Evolutionary conservation across 257 asterid species (phyloP).

Genomic region (Penstemon eatonii): DNA sequence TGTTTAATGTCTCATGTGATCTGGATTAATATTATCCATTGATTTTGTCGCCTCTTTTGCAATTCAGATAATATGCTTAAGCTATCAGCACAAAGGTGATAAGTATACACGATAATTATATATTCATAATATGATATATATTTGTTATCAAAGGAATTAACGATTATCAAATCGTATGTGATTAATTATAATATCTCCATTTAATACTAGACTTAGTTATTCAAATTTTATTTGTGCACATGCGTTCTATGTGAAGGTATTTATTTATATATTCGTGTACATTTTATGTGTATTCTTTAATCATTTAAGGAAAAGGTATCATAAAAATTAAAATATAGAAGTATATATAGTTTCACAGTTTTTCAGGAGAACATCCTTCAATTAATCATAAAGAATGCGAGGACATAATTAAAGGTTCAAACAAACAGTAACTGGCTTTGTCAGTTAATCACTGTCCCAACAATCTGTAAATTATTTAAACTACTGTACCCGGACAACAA

Average conservation of each 20-base stretch:
- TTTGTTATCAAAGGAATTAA: background rate
- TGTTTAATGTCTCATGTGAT: too few species aligned
- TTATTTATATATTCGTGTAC: too few species aligned
- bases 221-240: too few species aligned
- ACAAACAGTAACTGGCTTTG: slow-evolving; percentile 43
- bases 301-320: too few species aligned
- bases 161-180: background rate
- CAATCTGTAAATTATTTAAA: slow-evolving; percentile 1
- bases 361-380: slow-evolving; percentile 18
- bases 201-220: too few species aligned
- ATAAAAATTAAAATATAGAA: slow-evolving; percentile 27
- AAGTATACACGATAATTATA: background rate
- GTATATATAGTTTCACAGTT: slow-evolving; percentile 27
- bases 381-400: slow-evolving; percentile 12
- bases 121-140: background rate
- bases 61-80: too few species aligned
- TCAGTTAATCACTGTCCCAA: slow-evolving; percentile 34
- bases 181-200: too few species aligned
- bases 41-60: too few species aligned
- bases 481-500: slow-evolving; percentile 5
- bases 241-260: too few species aligned
- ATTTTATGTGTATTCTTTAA: too few species aligned
- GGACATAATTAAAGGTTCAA: slow-evolving; percentile 25
- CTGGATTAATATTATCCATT: too few species aligned
- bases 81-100: too few species aligned